These are phyloP conservation scores for Candida cerambycidarum DNA, from an alignment of 805 yeast species.

Conservation along the genomic window DNA sequence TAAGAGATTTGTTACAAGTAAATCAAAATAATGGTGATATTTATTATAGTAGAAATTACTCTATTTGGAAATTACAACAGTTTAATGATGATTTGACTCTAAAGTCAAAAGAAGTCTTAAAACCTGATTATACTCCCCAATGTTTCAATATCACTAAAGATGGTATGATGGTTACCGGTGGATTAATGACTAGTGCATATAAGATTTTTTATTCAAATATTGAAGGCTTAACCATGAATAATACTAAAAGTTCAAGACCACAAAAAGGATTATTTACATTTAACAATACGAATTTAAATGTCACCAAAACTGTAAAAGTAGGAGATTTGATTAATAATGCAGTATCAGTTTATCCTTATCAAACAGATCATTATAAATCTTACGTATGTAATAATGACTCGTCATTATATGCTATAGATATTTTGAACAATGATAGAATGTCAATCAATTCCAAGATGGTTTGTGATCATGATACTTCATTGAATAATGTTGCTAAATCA, in stretches of 20 bases:
- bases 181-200: constrained; percentile 43
- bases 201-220: constrained; percentile 25
- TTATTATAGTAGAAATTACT: constrained; percentile 58
- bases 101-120: constrained; percentile 32
- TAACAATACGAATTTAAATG: constrained; percentile 49
- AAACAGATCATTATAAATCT: constrained; percentile 45
- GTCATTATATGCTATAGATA: constrained; percentile 62
- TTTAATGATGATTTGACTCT: constrained; percentile 24
- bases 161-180: constrained; percentile 51
- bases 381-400: constrained; percentile 84
- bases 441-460: constrained; percentile 44
- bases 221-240: constrained; percentile 15
- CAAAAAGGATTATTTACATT: constrained; percentile 65
- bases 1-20: constrained; percentile 68
- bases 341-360: constrained; percentile 51
- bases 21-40: constrained; percentile 42
- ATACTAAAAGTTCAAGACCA: constrained; percentile 16
- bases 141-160: constrained; percentile 59
- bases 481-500: constrained; percentile 71
- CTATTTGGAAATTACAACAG: constrained; percentile 45
- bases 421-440: constrained; percentile 44
- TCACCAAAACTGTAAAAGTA: constrained; percentile 51
- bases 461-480: constrained; percentile 56
- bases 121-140: constrained; percentile 65
- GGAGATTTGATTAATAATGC: constrained; percentile 86